Evolutionary conservation across 768 basidiomycete genomes (phyloP), one percentile per base, ranked within the genome.

Genomic region (Suillus brevipes): DNA sequence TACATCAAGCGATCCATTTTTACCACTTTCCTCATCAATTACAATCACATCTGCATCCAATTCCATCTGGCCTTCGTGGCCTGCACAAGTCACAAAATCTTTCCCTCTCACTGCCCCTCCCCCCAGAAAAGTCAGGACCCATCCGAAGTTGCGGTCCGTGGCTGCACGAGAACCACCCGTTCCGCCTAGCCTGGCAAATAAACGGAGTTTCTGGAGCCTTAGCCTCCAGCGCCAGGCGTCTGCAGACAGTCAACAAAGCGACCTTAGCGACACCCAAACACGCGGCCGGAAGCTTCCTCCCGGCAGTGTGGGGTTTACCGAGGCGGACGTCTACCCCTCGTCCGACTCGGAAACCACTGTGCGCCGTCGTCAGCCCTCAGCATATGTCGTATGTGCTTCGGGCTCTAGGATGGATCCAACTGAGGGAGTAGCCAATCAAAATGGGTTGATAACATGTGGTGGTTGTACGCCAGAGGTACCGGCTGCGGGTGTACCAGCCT

Each of bases 41-140:
- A 42, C 63, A 38, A 61, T 60, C 58, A 62, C 64, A 4, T 62
- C 74, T 23, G 65, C 72, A 61, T 66, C 74, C 38, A 76, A 71
- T 66, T 56, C 69, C 7, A 72, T 72, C 25, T 43, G 65, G 2
- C 73, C 75, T 0, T 62, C 67, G 2, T 76, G 75, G 75, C 70
- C 73, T 23, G 56, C 69, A 1, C 75, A 76, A 64, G 25, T 71
- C 16, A 62, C 70, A 53, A 78, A 77, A 61, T 73, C 76, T 1
- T 76, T 76, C 28, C 75, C 76, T 0, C 66, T 76, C 61, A 69
- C 68, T 8, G 69, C 59, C 12, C 75, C 75, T n/a, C 76, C 75
- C 0, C 72, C 71, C 61, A 68, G 70, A 6, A 72, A 60, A 57
- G 53, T 64, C 65, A 77, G 69, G 25, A 67, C 73, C 1, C 76